Percentiles rank a stretch among this genome's conserved stretches.
These are phyloP conservation scores for Curvularia verruculosa DNA, from an alignment of 2,329 filamentous ascomycete species.

Conservation along the genomic window DNA sequence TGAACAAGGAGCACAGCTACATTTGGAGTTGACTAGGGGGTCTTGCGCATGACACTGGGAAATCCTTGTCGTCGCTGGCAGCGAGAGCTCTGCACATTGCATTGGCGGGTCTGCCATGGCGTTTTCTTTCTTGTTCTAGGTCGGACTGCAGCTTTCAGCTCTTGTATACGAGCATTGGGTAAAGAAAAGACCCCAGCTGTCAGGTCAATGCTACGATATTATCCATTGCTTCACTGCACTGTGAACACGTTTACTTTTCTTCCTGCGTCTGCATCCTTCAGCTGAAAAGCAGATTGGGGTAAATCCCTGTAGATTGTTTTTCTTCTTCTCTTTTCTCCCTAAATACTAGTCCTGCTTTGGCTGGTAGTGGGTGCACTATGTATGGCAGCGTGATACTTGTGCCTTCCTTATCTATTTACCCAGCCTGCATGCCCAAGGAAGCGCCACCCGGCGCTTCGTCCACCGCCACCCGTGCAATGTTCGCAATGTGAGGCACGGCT, in stretches of 20 bases:
- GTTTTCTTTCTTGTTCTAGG: constrained; percentile 1
- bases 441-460: constrained; percentile 3
- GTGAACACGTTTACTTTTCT: not conserved
- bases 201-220: not conserved
- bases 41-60: too few relatives aligned
- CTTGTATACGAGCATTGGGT: constrained; percentile 1
- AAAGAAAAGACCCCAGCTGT: not conserved
- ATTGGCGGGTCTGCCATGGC: constrained; percentile 1
- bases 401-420: constrained; percentile 15
- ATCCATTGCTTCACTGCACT: not conserved
- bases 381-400: not conserved
- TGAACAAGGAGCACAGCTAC: not conserved
- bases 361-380: not conserved
- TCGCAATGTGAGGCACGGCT: not conserved
- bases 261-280: not conserved
- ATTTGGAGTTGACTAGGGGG: not conserved
- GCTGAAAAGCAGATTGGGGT: not conserved
- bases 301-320: not conserved
- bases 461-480: not conserved
- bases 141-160: constrained; percentile 1
- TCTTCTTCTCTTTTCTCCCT: too few relatives aligned
- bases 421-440: constrained; percentile 13
- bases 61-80: not conserved
- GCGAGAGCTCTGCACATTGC: not conserved
- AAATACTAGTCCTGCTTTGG: not conserved